Percentiles rank a stretch among this genome's conserved stretches.
These are phyloP conservation scores for Yamadazyma phyllophila DNA, from an alignment of 805 yeast genomes.

Conservation along the genomic window DNA sequence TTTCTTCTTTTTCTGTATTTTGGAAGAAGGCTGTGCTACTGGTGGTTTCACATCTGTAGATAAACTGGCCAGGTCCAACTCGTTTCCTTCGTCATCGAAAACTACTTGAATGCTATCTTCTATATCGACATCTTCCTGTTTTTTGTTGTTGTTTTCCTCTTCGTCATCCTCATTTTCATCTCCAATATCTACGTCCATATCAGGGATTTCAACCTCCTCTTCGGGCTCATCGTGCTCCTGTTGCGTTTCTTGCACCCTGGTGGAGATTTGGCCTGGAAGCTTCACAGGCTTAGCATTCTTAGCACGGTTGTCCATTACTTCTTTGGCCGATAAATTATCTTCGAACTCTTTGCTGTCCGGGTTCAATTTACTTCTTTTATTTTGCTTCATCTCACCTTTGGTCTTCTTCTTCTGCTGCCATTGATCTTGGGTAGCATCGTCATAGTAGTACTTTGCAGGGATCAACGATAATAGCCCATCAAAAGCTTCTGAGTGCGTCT, in stretches of 20 bases:
- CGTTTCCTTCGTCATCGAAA: slow-evolving; percentile 63
- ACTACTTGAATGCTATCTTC: slow-evolving; percentile 33
- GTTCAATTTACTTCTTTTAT: slow-evolving; percentile 71
- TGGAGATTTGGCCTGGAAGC: slow-evolving; percentile 34
- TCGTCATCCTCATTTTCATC: slow-evolving; percentile 9
- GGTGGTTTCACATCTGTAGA: not conserved
- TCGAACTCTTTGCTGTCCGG: slow-evolving; percentile 55
- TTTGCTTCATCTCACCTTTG: slow-evolving; percentile 58
- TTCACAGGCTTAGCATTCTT: slow-evolving; percentile 50
- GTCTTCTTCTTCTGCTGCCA: slow-evolving; percentile 84
- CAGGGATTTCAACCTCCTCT: slow-evolving; percentile 15
- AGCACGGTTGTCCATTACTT: slow-evolving; percentile 55
- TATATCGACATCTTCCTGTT: slow-evolving; percentile 3
- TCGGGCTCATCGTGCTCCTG: slow-evolving; percentile 15
- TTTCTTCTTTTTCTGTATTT: slow-evolving; percentile 18
- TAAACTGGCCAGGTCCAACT: slow-evolving; percentile 5
- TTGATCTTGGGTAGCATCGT: slow-evolving; percentile 83
- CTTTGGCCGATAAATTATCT: slow-evolving; percentile 50
- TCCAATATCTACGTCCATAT: slow-evolving; percentile 11
- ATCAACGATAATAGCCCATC: slow-evolving; percentile 86
- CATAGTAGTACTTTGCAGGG: slow-evolving; percentile 92
- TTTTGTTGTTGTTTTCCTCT: not conserved
- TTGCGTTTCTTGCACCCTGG: slow-evolving; percentile 21
- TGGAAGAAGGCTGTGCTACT: slow-evolving; percentile 1
- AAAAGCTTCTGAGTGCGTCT: slow-evolving; percentile 77